A percentile compares a stretch with the other conserved stretches of the same genome.
Evolutionary conservation across 306 rosid species (phyloP).

Genomic region (Datisca glomerata): DNA sequence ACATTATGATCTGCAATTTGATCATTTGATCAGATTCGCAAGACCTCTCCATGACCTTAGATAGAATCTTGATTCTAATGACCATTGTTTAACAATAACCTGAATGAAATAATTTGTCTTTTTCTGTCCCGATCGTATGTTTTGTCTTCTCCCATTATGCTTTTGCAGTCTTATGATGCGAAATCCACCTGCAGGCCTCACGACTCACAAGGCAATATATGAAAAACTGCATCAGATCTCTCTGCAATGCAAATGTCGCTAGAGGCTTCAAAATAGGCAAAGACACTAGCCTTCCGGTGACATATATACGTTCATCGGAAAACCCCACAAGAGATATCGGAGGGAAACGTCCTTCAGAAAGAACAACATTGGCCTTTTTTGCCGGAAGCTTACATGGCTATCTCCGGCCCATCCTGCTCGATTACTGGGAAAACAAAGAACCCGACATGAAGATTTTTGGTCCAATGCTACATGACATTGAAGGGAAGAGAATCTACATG

Average conservation of each 20-base stretch:
- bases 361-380: constrained; percentile 54
- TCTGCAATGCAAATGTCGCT: constrained; percentile 67
- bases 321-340: constrained; percentile 38
- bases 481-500: constrained; percentile 51
- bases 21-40: too few species aligned
- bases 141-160: too few species aligned
- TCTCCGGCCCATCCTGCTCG: constrained; percentile 56
- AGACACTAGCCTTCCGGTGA: constrained; percentile 71
- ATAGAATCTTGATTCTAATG: too few species aligned
- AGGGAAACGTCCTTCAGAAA: constrained; percentile 52
- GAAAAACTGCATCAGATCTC: constrained; percentile 58
- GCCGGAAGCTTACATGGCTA: constrained; percentile 77
- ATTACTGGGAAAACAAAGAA: constrained; percentile 57
- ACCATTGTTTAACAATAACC: too few species aligned
- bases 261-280: constrained; percentile 65
- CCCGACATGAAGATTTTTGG: constrained; percentile 76
- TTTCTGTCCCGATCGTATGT: too few species aligned
- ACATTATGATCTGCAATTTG: too few species aligned
- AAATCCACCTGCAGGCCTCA: constrained; percentile 49
- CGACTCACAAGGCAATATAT: constrained; percentile 38
- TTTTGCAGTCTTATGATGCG: too few species aligned
- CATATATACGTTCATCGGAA: constrained; percentile 44
- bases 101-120: too few species aligned
- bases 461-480: constrained; percentile 54
- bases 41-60: too few species aligned